Conservation (phyloP, 345 rosid genomes). For the Dimocarpus longan region DNA sequence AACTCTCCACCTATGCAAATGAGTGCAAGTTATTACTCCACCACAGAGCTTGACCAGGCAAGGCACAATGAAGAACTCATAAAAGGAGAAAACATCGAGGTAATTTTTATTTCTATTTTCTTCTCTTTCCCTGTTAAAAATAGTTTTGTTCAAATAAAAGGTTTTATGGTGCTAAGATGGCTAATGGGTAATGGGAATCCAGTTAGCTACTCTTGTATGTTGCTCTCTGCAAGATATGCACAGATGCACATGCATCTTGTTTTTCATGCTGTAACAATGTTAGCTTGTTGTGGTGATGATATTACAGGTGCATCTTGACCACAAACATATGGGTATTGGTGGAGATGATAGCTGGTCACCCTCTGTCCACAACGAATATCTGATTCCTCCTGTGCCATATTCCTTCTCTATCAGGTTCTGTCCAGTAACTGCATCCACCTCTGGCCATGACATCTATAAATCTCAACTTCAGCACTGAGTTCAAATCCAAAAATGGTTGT, state of each 20-base stretch:
- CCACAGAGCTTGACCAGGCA: slow-evolving; percentile 71
- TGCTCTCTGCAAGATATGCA: background rate
- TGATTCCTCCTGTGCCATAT: slow-evolving; percentile 71
- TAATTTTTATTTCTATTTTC: slow-evolving; percentile 25
- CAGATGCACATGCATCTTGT: background rate
- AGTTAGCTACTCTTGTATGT: too few species aligned
- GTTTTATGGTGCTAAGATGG: background rate
- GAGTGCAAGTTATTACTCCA: slow-evolving; percentile 84
- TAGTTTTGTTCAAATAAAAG: background rate
- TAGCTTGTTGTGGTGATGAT: background rate
- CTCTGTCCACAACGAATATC: slow-evolving; percentile 69
- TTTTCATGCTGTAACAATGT: background rate
- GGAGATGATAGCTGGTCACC: slow-evolving; percentile 99
- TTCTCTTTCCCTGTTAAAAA: background rate
- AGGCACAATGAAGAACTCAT: slow-evolving; percentile 71
- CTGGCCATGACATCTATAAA: slow-evolving; percentile 54
- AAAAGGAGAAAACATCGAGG: slow-evolving; percentile 76
- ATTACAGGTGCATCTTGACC: slow-evolving; percentile 90
- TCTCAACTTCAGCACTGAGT: slow-evolving; percentile 51
- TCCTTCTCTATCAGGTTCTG: slow-evolving; percentile 68
- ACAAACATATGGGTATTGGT: slow-evolving; percentile 91
- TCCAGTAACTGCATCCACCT: slow-evolving; percentile 59
- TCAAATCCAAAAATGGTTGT: background rate
- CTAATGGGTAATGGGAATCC: too few species aligned
- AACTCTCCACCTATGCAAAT: slow-evolving; percentile 89